Conservation (phyloP, 805 yeast genomes). For the Kluyveromyces lactis region DNA sequence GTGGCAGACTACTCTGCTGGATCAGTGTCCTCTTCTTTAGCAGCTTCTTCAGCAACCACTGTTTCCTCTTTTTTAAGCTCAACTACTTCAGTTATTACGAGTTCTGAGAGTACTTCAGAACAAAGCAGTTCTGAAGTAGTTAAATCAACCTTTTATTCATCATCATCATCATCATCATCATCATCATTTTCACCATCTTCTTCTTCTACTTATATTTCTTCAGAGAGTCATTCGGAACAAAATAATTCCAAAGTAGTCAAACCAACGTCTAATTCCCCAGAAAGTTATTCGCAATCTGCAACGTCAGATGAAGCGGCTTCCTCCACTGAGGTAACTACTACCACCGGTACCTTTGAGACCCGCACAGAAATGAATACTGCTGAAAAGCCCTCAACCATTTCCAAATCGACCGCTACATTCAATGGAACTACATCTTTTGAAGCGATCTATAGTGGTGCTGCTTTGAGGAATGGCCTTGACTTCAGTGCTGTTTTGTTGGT, state of each 20-base stretch:
- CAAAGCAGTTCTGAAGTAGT: too few species aligned
- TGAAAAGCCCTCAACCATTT: too few species aligned
- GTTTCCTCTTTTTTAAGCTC: constrained; percentile 1
- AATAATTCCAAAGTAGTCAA: not conserved
- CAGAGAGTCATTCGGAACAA: not conserved
- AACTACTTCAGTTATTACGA: not conserved
- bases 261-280: not conserved
- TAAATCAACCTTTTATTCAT: too few species aligned
- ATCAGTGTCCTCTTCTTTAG: not conserved
- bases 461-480: not conserved
- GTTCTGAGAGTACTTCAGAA: not conserved
- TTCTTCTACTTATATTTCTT: too few species aligned
- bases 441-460: not conserved
- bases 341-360: too few species aligned
- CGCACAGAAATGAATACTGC: too few species aligned
- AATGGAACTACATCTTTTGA: not conserved
- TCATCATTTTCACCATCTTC: too few species aligned
- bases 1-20: not conserved
- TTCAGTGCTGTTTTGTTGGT: not conserved
- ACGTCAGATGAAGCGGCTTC: not conserved
- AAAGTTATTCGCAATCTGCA: not conserved
- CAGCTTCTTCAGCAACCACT: not conserved
- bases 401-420: too few species aligned
- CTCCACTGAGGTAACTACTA: not conserved
- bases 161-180: too few species aligned